Conservation (phyloP, 768 basidiomycete genomes). For the Lentinula raphanica region DNA sequence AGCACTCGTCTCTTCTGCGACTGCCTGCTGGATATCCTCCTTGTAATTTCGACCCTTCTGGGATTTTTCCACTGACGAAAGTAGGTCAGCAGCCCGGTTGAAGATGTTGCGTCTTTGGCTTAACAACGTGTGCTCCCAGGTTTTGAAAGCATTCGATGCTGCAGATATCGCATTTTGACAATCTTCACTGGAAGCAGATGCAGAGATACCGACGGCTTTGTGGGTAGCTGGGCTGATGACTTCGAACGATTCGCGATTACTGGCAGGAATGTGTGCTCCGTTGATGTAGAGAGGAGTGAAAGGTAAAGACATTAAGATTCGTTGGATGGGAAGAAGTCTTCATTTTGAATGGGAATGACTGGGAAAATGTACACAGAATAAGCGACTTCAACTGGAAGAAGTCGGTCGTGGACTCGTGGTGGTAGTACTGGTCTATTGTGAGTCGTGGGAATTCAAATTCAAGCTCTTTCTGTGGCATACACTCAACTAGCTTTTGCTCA, state of each 20-base stretch:
- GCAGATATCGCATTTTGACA: slow-evolving; percentile 40
- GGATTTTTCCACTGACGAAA: slow-evolving; percentile 27
- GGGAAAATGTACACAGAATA: neutral
- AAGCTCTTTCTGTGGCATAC: no score
- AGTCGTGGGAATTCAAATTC: no score
- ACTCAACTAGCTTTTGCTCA: no score
- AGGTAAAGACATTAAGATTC: slow-evolving; percentile 7
- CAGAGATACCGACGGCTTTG: slow-evolving; percentile 37
- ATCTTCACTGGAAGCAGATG: slow-evolving; percentile 41
- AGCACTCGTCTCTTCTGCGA: slow-evolving; percentile 37
- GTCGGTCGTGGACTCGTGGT: no score
- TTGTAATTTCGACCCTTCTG: slow-evolving; percentile 25
- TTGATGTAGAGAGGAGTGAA: slow-evolving; percentile 31
- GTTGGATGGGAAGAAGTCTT: neutral
- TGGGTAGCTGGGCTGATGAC: slow-evolving; percentile 39
- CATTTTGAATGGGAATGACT: neutral
- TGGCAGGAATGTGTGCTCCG: slow-evolving; percentile 26
- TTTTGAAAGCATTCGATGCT: slow-evolving; percentile 39
- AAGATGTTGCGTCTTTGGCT: slow-evolving; percentile 38
- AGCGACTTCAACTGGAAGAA: no score
- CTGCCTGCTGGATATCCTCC: slow-evolving; percentile 24
- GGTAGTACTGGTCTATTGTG: no score
- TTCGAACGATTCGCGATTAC: slow-evolving; percentile 35
- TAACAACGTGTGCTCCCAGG: slow-evolving; percentile 38
- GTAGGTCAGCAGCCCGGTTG: slow-evolving; percentile 42